Evolutionary conservation across 257 asterid species (phyloP), one percentile per base, ranked within the genome.

Genomic region (Paulownia fortunei): DNA sequence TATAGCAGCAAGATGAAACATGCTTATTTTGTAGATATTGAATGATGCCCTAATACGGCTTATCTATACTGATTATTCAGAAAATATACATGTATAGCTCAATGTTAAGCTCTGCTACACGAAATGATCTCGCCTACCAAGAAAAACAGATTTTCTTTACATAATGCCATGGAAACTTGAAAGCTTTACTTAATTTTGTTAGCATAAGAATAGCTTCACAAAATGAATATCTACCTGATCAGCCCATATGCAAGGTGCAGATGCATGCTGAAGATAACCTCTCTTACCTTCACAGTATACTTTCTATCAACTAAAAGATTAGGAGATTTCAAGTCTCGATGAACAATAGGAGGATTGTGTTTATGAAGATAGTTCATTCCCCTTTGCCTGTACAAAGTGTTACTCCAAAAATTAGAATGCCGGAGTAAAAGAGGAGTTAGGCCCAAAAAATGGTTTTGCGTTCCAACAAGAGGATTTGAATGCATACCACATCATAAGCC

Each of bases 311-410:
- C 98, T 73, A 94, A 81, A 69, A 94, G 97, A 88, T 94, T 94
- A 46, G 98, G 98, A 80, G 98, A 94, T 86, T 94, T 94, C 79
- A 94, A 81, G 85, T 94, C 98, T 10, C 98, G 87, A 52, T 94
- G 98, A 85, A 94, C 97, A 83, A 94, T 80, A 36, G 98, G 98
- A 80, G 98, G 98, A 65, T 86, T 94, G 81, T 87, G 86, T 80
- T 86, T 92, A 84, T 94, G 98, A 84, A 94, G 97, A 87, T 94
- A 92, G 84, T 91, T 94, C 97, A 94, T 91, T n/a, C 69, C 97
- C 98, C 73, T 92, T 92, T 46, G 96, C 97, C 98, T 94, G 93
- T 69, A 86, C 27, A 70, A 77, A 10, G 59, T 19, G 47, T 6
- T 52, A 61, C 19, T 30, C 37, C 54, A 63, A 49, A 69, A 41